These are phyloP conservation scores for Anacardium occidentale DNA, from an alignment of 345 rosid species.

Conservation along the genomic window DNA sequence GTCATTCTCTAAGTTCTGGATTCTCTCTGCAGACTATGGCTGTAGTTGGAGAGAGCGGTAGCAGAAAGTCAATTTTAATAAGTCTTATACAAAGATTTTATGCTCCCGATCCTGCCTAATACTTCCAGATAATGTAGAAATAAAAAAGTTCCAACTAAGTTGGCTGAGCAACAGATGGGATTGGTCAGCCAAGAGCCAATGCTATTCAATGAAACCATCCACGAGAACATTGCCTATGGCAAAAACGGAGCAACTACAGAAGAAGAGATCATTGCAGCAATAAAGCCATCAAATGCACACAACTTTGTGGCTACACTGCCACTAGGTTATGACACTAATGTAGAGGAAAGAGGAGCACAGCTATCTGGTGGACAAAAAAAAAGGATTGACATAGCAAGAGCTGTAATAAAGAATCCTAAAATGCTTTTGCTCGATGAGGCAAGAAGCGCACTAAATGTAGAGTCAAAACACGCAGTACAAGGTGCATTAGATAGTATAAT, in stretches of 20 bases:
- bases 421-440: slow-evolving; percentile 71
- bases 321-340: slow-evolving; percentile 55
- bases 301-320: slow-evolving; percentile 62
- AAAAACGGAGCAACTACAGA: slow-evolving; percentile 46
- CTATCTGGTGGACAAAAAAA: slow-evolving; percentile 76
- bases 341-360: slow-evolving; percentile 74
- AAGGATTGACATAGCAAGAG: slow-evolving; percentile 62
- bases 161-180: slow-evolving; percentile 80
- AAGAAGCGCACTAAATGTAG: slow-evolving; percentile 70
- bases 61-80: slow-evolving; percentile 74
- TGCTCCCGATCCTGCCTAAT: slow-evolving; percentile 56
- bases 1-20: neutral
- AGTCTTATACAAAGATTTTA: slow-evolving; percentile 69
- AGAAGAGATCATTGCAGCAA: slow-evolving; percentile 57
- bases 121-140: slow-evolving; percentile 38
- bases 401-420: slow-evolving; percentile 62
- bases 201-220: slow-evolving; percentile 67
- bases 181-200: slow-evolving; percentile 76
- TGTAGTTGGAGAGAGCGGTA: slow-evolving; percentile 71
- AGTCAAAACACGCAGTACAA: slow-evolving; percentile 64
- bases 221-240: slow-evolving; percentile 59
- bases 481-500: slow-evolving; percentile 65
- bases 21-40: slow-evolving; percentile 53
- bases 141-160: slow-evolving; percentile 42
- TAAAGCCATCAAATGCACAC: slow-evolving; percentile 61